Evolutionary conservation across 169 alveolate species (phyloP).

Genomic region (Babesia divergens): DNA sequence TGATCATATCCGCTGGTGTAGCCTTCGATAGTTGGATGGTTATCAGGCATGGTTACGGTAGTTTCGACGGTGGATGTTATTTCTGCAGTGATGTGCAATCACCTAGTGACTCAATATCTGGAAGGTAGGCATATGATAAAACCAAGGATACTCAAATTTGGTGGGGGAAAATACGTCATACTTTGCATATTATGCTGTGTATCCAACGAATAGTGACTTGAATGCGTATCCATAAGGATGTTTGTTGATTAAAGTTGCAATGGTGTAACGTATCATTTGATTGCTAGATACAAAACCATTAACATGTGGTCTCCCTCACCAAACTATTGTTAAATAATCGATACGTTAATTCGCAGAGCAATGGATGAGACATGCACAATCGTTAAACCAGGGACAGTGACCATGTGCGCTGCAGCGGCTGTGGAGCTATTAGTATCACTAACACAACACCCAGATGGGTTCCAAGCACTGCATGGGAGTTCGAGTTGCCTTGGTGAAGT

Average conservation of each 20-base stretch:
- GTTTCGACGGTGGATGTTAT: constrained; percentile 68
- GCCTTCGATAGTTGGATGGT: constrained; percentile 68
- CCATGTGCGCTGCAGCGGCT: constrained; percentile 70
- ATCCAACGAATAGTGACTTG: too few relatives aligned
- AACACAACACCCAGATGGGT: constrained; percentile 66
- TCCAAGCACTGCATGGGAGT: constrained; percentile 61
- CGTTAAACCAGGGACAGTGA: constrained; percentile 63
- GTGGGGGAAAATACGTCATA: background rate
- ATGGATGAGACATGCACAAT: constrained; percentile 74
- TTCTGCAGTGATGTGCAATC: constrained; percentile 72
- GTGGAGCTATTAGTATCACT: constrained; percentile 66
- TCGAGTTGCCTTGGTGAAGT: constrained; percentile 67
- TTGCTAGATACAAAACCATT: too few relatives aligned
- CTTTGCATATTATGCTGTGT: too few relatives aligned
- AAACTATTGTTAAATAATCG: background rate
- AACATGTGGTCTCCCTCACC: too few relatives aligned
- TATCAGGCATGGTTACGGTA: constrained; percentile 68
- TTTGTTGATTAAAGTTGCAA: background rate
- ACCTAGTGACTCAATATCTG: constrained; percentile 48
- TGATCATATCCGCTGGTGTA: constrained; percentile 68
- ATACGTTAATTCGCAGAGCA: constrained; percentile 49
- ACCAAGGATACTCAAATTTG: background rate
- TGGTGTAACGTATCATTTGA: too few relatives aligned
- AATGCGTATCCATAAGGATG: too few relatives aligned
- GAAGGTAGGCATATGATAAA: constrained; percentile 23